Conservation (phyloP, 768 basidiomycete genomes). For the Suillus plorans region DNA sequence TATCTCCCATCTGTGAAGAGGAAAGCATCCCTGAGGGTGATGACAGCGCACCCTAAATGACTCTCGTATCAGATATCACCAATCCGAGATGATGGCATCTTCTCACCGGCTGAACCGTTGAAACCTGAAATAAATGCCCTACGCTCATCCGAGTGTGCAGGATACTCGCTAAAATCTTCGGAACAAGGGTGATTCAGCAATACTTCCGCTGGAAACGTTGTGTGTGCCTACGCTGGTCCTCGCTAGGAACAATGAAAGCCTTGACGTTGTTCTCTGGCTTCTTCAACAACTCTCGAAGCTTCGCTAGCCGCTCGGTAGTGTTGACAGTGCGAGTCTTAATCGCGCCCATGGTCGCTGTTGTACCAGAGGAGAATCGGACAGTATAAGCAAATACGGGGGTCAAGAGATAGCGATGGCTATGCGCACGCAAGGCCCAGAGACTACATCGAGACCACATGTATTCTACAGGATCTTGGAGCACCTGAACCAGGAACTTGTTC, state of each 20-base stretch:
- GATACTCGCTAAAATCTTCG: slow-evolving; percentile 88
- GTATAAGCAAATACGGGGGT: slow-evolving; percentile 6
- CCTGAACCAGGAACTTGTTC: slow-evolving; percentile 4
- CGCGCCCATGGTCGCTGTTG: slow-evolving; percentile 36
- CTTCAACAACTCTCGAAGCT: slow-evolving; percentile 71
- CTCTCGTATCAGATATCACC: slow-evolving; percentile 9
- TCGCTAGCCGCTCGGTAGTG: slow-evolving; percentile 61
- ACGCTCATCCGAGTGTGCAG: slow-evolving; percentile 79
- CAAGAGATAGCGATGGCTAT: slow-evolving; percentile 23
- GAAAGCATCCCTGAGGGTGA: slow-evolving; percentile 68
- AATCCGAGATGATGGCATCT: not conserved
- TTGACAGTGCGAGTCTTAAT: slow-evolving; percentile 45
- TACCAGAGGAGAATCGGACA: slow-evolving; percentile 13
- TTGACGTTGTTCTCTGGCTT: slow-evolving; percentile 52
- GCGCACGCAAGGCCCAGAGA: slow-evolving; percentile 12
- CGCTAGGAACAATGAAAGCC: slow-evolving; percentile 83
- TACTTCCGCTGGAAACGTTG: not conserved
- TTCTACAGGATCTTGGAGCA: not conserved
- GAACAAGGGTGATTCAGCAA: slow-evolving; percentile 2
- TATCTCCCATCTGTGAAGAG: slow-evolving; percentile 97
- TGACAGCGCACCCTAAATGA: slow-evolving; percentile 66
- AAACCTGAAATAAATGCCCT: slow-evolving; percentile 92
- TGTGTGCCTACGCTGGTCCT: slow-evolving; percentile 79
- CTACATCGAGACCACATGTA: slow-evolving; percentile 25
- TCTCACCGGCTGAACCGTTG: slow-evolving; percentile 85